Evolutionary conservation across 208 protist genomes (phyloP), one percentile per base, ranked within the genome.

Genomic region (Kentomonas sorsogonicus): DNA sequence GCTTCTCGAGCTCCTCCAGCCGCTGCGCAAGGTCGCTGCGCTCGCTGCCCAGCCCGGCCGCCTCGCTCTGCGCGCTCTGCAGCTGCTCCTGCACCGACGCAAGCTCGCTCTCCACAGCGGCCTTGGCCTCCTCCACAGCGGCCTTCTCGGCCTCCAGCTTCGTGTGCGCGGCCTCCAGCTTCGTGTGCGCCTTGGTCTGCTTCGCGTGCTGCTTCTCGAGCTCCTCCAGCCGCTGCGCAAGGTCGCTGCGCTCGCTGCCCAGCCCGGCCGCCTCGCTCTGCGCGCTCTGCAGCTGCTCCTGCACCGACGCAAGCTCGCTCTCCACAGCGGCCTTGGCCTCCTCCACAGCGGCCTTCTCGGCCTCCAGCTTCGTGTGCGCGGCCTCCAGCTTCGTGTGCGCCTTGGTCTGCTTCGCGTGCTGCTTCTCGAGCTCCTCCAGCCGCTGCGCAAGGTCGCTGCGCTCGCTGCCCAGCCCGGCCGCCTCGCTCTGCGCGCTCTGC

Each of bases 351-450:
- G 62, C 72, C 5, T 65, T 20, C 22, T 45, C 59, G 18, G 39
- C 41, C 39, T 77, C 70, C 22, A 41, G 33, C n/a, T 67, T 23
- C 2, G 54, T 50, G 22, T 63, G 47, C 40, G 58, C 57, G 18
- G 64, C 38, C 48, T 69, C 55, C 33, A 66, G 43, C 9, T 33
- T 6, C 25, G 63, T 31, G n/a, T 25, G 43, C n/a, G n/a, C n/a
- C n/a, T n/a, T n/a, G n/a, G n/a, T n/a, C 33, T 63, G 43, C 9
- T 33, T 6, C 25, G 63, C 40, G n/a, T 25, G 43, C 43, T 48
- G n/a, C 43, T 48, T 48, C 43, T 27, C n/a, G n/a, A 48, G n/a
- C 9, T 13, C 43, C n/a, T 48, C 43, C n/a, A 27, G 43, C 43
- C 25, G n/a, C 6, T 6, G 13, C 25, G 7, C 7, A 6, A 48